Evolutionary conservation across 176 grass and related monocot species (phyloP), one percentile per base, ranked within the genome.

Genomic region (Musa troglodytarum): DNA sequence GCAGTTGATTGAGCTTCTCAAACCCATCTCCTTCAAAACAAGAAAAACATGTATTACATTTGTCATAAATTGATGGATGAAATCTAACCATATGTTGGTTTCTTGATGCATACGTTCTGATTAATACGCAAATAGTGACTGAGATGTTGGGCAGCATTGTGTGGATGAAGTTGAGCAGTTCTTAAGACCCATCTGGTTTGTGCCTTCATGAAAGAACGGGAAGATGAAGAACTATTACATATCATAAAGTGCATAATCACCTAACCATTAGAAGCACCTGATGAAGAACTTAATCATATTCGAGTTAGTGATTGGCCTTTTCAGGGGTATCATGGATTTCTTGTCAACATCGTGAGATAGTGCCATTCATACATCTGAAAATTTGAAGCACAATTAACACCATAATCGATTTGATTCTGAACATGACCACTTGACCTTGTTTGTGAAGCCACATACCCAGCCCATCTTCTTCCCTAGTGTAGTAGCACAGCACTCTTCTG

Each of bases 391-490:
- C 17, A 13, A 57, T 15, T 57, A 15, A 13, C 54, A 57, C 12
- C 54, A 3, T 57, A 14, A 57, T 57, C 54, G 7, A 57, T 12
- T 57, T 43, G 34, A 43, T 43, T 43, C 0, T 43, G 34, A 43
- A 43, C 34, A 43, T 43, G 34, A 5, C 34, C 22, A 67, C 29
- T 12, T 34, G 74, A 54, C 6, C 68, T 73, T 11, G 50, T 26
- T 61, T 14, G 53, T 2, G 26, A 20, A 79, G 52, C 14, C 24
- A 82, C 80, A 87, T 85, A 99, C 95, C 90, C 77, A 99, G 81
- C 58, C 95, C 88, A 86, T 99, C 95, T 92, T 98, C 95, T 93
- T 99, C 95, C 11, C 95, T 90, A 63, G 95, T 94, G 82, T 99
- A 99, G 82, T 94, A 99, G n/a, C 90, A 88, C 49, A 99, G 78